Evolutionary conservation across 331 rosid species (phyloP), one percentile per base, ranked within the genome.

Genomic region (Dryas integrifolia): DNA sequence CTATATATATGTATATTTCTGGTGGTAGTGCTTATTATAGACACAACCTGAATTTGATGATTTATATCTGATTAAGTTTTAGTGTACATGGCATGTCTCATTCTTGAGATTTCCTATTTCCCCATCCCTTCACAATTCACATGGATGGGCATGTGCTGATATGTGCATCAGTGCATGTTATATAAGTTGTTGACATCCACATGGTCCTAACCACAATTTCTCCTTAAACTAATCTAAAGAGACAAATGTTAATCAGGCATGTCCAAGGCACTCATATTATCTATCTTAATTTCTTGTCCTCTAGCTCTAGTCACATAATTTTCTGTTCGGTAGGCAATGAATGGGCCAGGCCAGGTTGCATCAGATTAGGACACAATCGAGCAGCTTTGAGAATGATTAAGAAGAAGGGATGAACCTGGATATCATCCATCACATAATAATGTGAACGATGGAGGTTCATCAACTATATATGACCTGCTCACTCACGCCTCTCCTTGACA

Each of bases 141-240:
- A 51, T 68, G 86, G 76, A 64, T 7, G 60, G 74, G 60, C 76
- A 79, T 84, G 86, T 63, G 74, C 76, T 43, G 45, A 7, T 30
- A 30, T 30, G 35, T 30, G 35, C 35, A 24, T 55, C n/a, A 6
- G 11, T 18, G 61, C 48, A 7, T 48, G 69, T 39, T 53, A 43
- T 5, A 15, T 9, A 58, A 67, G 53, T 35, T 51, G 58, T 50
- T 69, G 72, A 48, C 62, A 77, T 77, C 65, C 85, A 82, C 85
- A 82, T 82, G 85, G 11, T 47, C 62, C 78, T 67, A 76, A 79
- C 63, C 49, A 69, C 39, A 5, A 15, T 66, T 74, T 51, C 50
- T 50, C 41, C 39, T 73, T 52, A 11, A 14, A 18, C 39, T 35
- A 18, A 8, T 67, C 9, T 43, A 24, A 18, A 5, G 18, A 47